Conservation (phyloP, 495 filamentous ascomycete genomes). For the Echria macrotheca region DNA sequence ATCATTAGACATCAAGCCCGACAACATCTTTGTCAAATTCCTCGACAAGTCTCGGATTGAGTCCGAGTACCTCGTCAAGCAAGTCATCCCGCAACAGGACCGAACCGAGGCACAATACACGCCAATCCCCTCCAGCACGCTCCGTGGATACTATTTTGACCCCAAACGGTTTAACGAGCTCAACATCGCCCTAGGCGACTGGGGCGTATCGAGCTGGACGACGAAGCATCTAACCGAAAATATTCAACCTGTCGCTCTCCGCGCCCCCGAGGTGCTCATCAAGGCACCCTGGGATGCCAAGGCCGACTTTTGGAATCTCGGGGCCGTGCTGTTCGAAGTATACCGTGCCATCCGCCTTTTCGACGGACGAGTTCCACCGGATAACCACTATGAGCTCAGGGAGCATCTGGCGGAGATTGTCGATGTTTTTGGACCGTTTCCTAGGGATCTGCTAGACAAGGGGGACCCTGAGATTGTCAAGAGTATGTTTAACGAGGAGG, state of each 20-base stretch:
- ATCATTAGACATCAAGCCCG: conserved; percentile 13
- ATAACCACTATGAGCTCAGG: conserved; percentile 14
- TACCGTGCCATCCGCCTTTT: conserved; percentile 12
- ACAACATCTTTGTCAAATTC: conserved; percentile 17
- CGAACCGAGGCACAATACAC: conserved; percentile 3
- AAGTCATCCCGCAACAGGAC: conserved; percentile 7
- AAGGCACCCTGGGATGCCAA: conserved; percentile 22
- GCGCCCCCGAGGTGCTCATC: conserved; percentile 27
- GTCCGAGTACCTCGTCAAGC: conserved; percentile 1
- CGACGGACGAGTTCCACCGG: neutral
- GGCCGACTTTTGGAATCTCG: conserved; percentile 26
- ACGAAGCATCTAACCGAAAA: conserved; percentile 19
- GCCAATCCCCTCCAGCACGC: neutral
- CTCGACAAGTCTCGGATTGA: conserved; percentile 1
- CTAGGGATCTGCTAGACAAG: conserved; percentile 18
- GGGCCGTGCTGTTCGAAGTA: conserved; percentile 17
- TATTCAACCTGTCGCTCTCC: conserved; percentile 27
- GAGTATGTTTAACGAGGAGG: conserved; percentile 7
- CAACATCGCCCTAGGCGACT: conserved; percentile 24
- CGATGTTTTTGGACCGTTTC: conserved; percentile 19
- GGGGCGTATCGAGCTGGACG: conserved; percentile 24
- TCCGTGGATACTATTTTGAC: conserved; percentile 7
- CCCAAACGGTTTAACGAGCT: neutral
- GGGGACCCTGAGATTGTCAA: conserved; percentile 16
- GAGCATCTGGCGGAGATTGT: conserved; percentile 23